phyloP scores from a whole-genome alignment of 1,284 basidiomycete species.

The Hemileia vastatrix region DNA sequence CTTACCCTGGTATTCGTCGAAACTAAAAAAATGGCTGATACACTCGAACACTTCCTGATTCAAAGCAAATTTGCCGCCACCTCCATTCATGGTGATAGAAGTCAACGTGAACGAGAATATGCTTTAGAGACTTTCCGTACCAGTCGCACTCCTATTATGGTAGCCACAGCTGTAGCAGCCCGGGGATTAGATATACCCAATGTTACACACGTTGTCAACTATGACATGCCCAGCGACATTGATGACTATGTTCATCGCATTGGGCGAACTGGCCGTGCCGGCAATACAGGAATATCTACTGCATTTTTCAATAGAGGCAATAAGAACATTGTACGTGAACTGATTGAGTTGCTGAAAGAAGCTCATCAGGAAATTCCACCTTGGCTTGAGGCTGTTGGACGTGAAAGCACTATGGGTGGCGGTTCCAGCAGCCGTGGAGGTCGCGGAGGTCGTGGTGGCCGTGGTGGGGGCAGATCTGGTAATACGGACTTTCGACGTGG shows the following conservation, averaged over 20 bases:
- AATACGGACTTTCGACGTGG: constrained; percentile 51
- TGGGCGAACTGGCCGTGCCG: constrained; percentile 97
- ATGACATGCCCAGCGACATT: constrained; percentile 96
- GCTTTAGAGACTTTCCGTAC: constrained; percentile 91
- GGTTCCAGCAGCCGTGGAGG: constrained; percentile 43
- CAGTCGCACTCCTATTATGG: constrained; percentile 88
- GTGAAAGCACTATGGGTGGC: constrained; percentile 24
- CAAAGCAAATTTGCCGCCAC: constrained; percentile 71
- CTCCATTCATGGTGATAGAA: constrained; percentile 95
- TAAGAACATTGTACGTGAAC: constrained; percentile 80
- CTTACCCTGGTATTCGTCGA: constrained; percentile 96
- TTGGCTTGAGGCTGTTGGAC: constrained; percentile 58
- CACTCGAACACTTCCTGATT: constrained; percentile 92
- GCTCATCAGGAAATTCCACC: constrained; percentile 89
- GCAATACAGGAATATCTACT: constrained; percentile 88
- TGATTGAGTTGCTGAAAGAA: constrained; percentile 85
- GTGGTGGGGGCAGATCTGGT: constrained; percentile 54
- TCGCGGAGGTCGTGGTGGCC: constrained; percentile 51
- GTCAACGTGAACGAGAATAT: constrained; percentile 92
- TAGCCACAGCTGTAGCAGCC: constrained; percentile 95
- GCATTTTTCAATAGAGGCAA: constrained; percentile 90
- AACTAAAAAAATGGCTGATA: constrained; percentile 98
- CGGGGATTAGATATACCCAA: constrained; percentile 99
- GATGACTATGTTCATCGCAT: constrained; percentile 98
- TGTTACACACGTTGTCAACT: constrained; percentile 97